Evolutionary conservation across 345 rosid species (phyloP).

Genomic region (Eutrema japonicum): DNA sequence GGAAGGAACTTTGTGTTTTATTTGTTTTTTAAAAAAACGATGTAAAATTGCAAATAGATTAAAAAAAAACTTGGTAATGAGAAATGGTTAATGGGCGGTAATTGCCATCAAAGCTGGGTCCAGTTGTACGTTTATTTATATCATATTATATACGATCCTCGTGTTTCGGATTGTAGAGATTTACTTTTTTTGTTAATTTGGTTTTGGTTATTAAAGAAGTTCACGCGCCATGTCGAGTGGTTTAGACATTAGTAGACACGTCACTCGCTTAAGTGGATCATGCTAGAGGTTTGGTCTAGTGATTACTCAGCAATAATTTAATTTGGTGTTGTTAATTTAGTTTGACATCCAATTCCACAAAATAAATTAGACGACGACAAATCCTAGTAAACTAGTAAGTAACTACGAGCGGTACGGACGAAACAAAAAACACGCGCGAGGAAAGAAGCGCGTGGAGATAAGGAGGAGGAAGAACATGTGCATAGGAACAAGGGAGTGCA

Average conservation of each 20-base stretch:
- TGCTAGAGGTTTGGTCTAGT: neutral
- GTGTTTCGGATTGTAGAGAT: slow-evolving; percentile 36
- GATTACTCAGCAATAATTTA: neutral
- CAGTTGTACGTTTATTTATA: slow-evolving; percentile 29
- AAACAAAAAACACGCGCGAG: neutral
- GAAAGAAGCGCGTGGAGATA: slow-evolving; percentile 6
- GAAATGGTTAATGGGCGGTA: slow-evolving; percentile 30
- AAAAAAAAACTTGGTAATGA: neutral
- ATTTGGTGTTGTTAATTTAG: neutral
- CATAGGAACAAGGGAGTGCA: slow-evolving; percentile 15
- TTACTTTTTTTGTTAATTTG: neutral
- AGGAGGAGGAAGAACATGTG: slow-evolving; percentile 25
- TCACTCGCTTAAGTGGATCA: slow-evolving; percentile 39
- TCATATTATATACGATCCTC: neutral
- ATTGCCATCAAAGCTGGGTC: slow-evolving; percentile 41
- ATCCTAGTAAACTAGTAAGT: neutral
- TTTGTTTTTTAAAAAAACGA: neutral
- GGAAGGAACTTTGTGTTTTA: slow-evolving; percentile 19
- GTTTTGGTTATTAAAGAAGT: slow-evolving; percentile 31
- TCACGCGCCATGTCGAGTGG: slow-evolving; percentile 44
- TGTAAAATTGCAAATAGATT: slow-evolving; percentile 7
- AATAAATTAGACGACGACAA: slow-evolving; percentile 4
- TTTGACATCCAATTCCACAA: neutral
- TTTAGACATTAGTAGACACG: slow-evolving; percentile 35
- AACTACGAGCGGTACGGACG: slow-evolving; percentile 22